Percentiles rank a stretch among this genome's conserved stretches.
phyloP scores from a whole-genome alignment of 2,329 filamentous ascomycete species.

The Cladosporium sp. region DNA sequence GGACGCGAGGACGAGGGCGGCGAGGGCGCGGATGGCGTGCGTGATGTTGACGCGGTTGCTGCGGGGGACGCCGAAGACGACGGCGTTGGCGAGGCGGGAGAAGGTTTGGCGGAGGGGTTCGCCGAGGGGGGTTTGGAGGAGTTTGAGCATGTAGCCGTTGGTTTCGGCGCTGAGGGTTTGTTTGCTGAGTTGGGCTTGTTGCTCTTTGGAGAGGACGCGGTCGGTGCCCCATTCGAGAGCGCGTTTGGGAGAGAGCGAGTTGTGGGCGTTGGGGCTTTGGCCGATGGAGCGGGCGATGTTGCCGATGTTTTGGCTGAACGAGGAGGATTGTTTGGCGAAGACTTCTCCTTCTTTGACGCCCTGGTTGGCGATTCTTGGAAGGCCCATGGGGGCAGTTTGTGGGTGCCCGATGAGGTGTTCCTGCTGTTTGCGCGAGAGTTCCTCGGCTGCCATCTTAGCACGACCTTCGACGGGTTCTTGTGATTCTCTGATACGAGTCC shows the following conservation, averaged over 20 bases:
- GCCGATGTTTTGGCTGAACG: conserved; percentile 35
- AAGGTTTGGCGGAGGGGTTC: conserved; percentile 68
- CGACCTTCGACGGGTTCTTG: conserved; percentile 18
- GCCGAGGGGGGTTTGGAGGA: conserved; percentile 55
- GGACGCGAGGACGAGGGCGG: conserved; percentile 62
- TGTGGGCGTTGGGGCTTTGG: conserved; percentile 39
- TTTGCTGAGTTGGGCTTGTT: conserved; percentile 50
- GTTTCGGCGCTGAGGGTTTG: conserved; percentile 47
- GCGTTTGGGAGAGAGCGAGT: conserved; percentile 33
- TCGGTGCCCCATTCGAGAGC: conserved; percentile 28
- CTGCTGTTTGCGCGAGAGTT: conserved; percentile 17
- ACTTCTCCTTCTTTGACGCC: conserved; percentile 24
- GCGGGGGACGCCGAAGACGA: conserved; percentile 70
- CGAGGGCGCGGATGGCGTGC: conserved; percentile 64
- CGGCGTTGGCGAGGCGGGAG: conserved; percentile 57
- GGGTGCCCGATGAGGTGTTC: conserved; percentile 25
- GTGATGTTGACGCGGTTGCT: conserved; percentile 65
- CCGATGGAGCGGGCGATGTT: conserved; percentile 45
- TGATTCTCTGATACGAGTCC: conserved; percentile 58
- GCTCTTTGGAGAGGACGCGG: conserved; percentile 38
- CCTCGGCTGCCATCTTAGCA: conserved; percentile 18
- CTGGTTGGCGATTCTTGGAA: conserved; percentile 28
- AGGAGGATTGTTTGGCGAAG: conserved; percentile 17
- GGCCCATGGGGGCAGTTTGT: conserved; percentile 29
- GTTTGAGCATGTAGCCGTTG: conserved; percentile 36